These are phyloP conservation scores for Geosiphon pyriformis DNA, from an alignment of 192 early-diverging fungal species.

Conservation along the genomic window DNA sequence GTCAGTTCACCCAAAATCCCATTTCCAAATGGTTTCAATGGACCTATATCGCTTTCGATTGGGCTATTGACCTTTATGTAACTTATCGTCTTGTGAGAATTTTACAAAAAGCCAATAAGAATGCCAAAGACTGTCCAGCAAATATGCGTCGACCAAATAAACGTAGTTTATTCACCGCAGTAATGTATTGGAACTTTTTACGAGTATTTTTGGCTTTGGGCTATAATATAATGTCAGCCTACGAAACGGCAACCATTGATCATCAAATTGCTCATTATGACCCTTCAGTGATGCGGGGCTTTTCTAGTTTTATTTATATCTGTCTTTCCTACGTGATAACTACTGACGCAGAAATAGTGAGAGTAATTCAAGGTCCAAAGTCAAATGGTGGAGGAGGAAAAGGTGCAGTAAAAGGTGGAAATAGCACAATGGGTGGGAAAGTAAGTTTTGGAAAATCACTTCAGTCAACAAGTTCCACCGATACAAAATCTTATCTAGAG, in stretches of 20 bases:
- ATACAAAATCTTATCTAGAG: neutral
- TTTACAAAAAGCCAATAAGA: neutral
- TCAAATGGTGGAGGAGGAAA: neutral
- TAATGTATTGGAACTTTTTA: conserved; percentile 25
- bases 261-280: neutral
- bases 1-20: neutral
- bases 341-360: conserved; percentile 19
- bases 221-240: neutral
- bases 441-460: neutral
- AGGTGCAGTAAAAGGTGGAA: neutral
- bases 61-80: conserved; percentile 3
- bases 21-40: neutral
- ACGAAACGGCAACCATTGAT: too few relatives aligned
- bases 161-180: conserved; percentile 17
- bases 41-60: neutral
- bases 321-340: conserved; percentile 6
- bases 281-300: neutral
- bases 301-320: neutral
- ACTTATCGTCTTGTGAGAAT: neutral
- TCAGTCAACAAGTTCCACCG: neutral
- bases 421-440: neutral
- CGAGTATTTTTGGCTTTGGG: neutral
- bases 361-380: conserved; percentile 1
- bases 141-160: neutral
- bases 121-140: neutral